Percentiles rank a stretch among this genome's conserved stretches.
These are phyloP conservation scores for Sarocladium brachiariae DNA, from an alignment of 2,329 filamentous ascomycete genomes.

Conservation along the genomic window DNA sequence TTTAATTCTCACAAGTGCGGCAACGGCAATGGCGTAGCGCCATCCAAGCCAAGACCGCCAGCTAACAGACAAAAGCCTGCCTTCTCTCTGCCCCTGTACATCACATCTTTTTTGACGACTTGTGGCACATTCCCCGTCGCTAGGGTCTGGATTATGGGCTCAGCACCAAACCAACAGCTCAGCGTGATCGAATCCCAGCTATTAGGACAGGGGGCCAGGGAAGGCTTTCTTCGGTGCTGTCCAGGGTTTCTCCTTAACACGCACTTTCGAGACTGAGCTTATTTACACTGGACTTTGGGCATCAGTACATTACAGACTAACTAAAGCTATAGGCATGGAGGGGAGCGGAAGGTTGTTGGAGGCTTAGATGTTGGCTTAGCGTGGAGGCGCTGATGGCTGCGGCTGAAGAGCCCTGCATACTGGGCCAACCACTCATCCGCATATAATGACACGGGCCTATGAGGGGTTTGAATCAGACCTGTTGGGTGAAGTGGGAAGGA, in stretches of 20 bases:
- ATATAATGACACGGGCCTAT: not conserved
- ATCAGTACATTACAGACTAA: conserved; percentile 8
- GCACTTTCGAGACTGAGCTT: not conserved
- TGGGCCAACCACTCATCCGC: not conserved
- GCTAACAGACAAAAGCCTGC: not conserved
- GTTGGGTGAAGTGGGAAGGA: not conserved
- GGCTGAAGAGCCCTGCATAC: conserved; percentile 5
- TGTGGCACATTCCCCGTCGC: not conserved
- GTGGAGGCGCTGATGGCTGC: conserved; percentile 7
- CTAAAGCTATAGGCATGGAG: not conserved
- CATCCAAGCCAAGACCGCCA: not conserved
- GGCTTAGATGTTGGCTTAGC: conserved; percentile 4
- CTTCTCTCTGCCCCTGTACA: not conserved
- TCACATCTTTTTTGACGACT: not conserved
- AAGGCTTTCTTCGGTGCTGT: not conserved
- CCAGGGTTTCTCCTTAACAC: too few relatives aligned
- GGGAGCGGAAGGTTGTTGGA: not conserved
- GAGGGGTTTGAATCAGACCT: not conserved
- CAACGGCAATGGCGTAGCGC: not conserved
- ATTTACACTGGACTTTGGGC: conserved; percentile 10
- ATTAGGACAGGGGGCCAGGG: not conserved
- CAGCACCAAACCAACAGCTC: not conserved
- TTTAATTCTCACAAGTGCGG: conserved; percentile 2
- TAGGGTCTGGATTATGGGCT: too few relatives aligned
- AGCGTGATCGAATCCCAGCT: too few relatives aligned